These are phyloP conservation scores for Tremella mesenterica DNA, from an alignment of 768 basidiomycete genomes.

Conservation along the genomic window DNA sequence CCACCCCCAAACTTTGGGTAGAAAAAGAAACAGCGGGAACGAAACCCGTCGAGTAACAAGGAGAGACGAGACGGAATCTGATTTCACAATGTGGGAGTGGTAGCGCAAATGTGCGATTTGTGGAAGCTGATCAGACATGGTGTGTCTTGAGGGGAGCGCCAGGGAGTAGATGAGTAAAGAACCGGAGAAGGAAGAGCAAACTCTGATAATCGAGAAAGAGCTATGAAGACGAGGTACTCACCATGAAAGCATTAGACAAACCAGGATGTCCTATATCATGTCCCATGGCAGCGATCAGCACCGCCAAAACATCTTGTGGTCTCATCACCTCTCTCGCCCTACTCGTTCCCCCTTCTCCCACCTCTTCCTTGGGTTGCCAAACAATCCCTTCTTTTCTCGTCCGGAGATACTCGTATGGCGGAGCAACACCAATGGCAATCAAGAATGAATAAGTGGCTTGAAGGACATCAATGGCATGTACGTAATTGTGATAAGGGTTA, in stretches of 20 bases:
- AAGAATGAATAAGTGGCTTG: slow-evolving; percentile 87
- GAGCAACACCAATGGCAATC: slow-evolving; percentile 66
- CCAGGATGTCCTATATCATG: slow-evolving; percentile 98
- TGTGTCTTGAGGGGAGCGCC: no score
- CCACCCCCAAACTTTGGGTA: neutral
- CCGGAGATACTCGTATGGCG: slow-evolving; percentile 61
- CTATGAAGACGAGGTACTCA: slow-evolving; percentile 42
- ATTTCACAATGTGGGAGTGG: no score
- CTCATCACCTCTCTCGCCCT: slow-evolving; percentile 44
- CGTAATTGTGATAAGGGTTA: slow-evolving; percentile 96
- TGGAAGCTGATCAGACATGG: no score
- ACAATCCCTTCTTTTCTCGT: slow-evolving; percentile 38
- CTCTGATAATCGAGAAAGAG: no score
- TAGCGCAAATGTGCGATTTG: no score
- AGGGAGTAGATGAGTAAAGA: no score
- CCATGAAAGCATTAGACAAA: slow-evolving; percentile 87
- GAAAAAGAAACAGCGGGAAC: neutral
- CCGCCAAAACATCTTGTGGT: slow-evolving; percentile 67
- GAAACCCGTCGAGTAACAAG: no score
- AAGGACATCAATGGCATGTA: slow-evolving; percentile 91
- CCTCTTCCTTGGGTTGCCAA: slow-evolving; percentile 29
- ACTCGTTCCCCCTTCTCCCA: slow-evolving; percentile 16
- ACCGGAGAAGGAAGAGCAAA: no score
- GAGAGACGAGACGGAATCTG: no score
- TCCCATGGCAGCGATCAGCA: slow-evolving; percentile 87